Percentiles rank a stretch among this genome's conserved stretches.
Conservation (phyloP, 208 protist species). For the Endotrypanum monterogeii region DNA sequence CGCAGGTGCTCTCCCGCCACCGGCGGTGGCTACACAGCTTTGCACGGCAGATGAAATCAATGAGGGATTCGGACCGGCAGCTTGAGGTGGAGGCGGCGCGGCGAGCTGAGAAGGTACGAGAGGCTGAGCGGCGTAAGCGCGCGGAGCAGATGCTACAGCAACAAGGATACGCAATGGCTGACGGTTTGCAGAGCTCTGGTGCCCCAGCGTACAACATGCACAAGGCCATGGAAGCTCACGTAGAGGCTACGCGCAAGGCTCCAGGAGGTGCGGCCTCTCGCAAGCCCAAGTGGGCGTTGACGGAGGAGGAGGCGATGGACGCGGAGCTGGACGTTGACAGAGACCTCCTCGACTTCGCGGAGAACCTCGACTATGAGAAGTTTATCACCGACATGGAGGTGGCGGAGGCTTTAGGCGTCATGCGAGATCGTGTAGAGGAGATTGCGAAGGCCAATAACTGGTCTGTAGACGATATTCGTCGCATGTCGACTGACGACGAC, state of each 20-base stretch:
- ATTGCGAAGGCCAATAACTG: conserved; percentile 81
- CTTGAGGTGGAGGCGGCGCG: conserved; percentile 67
- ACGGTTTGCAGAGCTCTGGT: neutral
- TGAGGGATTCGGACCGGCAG: conserved; percentile 75
- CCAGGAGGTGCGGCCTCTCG: conserved; percentile 11
- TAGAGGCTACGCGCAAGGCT: conserved; percentile 12
- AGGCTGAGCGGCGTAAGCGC: conserved; percentile 31
- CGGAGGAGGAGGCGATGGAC: conserved; percentile 90
- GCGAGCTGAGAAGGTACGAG: conserved; percentile 44
- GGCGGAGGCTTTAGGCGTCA: conserved; percentile 83
- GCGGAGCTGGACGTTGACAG: conserved; percentile 67
- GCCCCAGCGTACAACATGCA: conserved; percentile 47
- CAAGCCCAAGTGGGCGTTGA: conserved; percentile 93
- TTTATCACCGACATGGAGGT: conserved; percentile 92
- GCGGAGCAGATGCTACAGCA: conserved; percentile 20
- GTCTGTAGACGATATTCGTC: conserved; percentile 68
- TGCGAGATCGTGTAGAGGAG: conserved; percentile 89
- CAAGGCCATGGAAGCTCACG: conserved; percentile 22
- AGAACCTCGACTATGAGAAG: conserved; percentile 87
- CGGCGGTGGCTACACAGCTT: conserved; percentile 87
- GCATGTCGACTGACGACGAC: conserved; percentile 38
- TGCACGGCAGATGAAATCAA: conserved; percentile 73
- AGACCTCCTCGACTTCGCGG: conserved; percentile 86
- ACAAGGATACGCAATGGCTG: neutral
- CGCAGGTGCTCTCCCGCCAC: conserved; percentile 68